Percentiles rank a stretch among this genome's conserved stretches.
These are phyloP conservation scores for Protomyces arabidopsidicola DNA, from an alignment of 1,139 yeast species.

Conservation along the genomic window DNA sequence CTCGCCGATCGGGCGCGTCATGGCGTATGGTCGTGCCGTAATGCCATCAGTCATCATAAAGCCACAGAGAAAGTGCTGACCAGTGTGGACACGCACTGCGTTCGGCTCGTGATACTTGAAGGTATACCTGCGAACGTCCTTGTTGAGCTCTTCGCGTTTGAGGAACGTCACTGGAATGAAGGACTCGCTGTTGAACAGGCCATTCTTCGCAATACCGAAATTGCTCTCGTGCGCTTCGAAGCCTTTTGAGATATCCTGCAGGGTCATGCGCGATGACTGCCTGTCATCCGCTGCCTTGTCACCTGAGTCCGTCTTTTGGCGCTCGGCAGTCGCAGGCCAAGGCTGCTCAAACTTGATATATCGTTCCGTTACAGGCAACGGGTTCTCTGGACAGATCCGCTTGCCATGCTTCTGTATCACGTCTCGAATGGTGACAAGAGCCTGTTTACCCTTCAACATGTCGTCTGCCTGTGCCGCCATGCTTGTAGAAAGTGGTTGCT, in stretches of 20 bases:
- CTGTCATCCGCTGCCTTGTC: neutral
- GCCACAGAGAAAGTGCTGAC: slow-evolving; percentile 22
- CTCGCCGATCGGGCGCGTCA: slow-evolving; percentile 11
- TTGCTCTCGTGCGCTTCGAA: neutral
- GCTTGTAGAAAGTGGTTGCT: neutral
- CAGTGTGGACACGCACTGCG: neutral
- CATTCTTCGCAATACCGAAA: neutral
- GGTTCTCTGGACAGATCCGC: neutral
- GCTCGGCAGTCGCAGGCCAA: slow-evolving; percentile 18
- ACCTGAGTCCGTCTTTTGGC: neutral
- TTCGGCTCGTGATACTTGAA: slow-evolving; percentile 14
- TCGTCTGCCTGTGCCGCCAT: neutral
- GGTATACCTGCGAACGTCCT: slow-evolving; percentile 13
- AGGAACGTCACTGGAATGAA: slow-evolving; percentile 9
- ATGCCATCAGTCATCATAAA: slow-evolving; percentile 15
- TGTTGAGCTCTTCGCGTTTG: slow-evolving; percentile 4
- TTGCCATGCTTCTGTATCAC: neutral
- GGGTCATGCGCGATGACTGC: neutral
- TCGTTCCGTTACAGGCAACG: neutral
- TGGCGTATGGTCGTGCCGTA: slow-evolving; percentile 20
- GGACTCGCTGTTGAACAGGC: slow-evolving; percentile 3
- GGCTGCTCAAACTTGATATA: slow-evolving; percentile 11
- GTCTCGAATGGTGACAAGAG: neutral
- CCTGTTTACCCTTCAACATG: neutral
- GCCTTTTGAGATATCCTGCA: neutral